These are phyloP conservation scores for Flammula alnicola DNA, from an alignment of 1,284 basidiomycete genomes.

Conservation along the genomic window DNA sequence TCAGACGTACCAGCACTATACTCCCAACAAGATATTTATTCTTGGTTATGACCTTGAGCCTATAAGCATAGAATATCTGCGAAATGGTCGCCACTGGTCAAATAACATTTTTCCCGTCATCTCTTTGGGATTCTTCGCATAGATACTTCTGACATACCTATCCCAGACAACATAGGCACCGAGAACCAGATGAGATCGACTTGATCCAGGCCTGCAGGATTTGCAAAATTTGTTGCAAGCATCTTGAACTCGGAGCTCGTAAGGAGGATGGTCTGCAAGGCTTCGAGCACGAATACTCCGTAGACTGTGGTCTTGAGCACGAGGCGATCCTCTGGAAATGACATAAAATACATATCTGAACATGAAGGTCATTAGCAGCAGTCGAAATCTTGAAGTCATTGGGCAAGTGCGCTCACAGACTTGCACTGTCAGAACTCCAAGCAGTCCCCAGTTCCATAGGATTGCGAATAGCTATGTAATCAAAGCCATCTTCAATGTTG, in stretches of 20 bases:
- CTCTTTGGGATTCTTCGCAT: not conserved
- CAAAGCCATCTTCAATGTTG: no score
- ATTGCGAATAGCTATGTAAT: no score
- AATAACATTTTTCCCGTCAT: not conserved
- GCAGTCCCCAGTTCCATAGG: no score
- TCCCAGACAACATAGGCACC: constrained; percentile 27
- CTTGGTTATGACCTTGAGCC: constrained; percentile 21
- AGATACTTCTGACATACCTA: constrained; percentile 19
- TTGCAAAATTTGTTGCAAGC: constrained; percentile 31
- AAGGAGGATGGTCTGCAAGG: constrained; percentile 27
- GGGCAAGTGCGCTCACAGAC: no score
- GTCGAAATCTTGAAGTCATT: no score
- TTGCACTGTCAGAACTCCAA: no score
- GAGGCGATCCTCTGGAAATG: constrained; percentile 30
- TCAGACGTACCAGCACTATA: not conserved
- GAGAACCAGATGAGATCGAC: constrained; percentile 30
- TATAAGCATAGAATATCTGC: constrained; percentile 28
- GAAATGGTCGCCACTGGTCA: constrained; percentile 23
- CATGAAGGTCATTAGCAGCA: no score
- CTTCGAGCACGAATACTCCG: constrained; percentile 27
- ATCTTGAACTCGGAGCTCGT: constrained; percentile 27
- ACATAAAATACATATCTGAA: constrained; percentile 31
- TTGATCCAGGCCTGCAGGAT: constrained; percentile 14
- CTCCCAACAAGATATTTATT: constrained; percentile 5
- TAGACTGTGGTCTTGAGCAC: constrained; percentile 27